phyloP scores from a whole-genome alignment of 2,329 filamentous ascomycete genomes.

The Pseudogymnoascus sp. region DNA sequence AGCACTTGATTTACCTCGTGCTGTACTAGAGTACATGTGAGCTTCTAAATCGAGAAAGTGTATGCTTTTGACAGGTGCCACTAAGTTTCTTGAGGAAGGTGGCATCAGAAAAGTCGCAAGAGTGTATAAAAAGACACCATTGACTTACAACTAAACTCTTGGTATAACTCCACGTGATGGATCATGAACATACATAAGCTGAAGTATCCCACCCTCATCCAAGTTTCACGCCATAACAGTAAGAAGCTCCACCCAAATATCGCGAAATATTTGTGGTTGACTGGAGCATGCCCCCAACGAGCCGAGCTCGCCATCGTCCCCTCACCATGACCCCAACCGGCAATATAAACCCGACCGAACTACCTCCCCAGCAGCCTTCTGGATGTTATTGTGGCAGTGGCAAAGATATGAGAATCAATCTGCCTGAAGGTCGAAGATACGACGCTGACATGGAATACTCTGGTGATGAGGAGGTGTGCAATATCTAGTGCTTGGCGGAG shows the following conservation, averaged over 20 bases:
- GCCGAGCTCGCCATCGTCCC: not conserved
- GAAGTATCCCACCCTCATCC: not conserved
- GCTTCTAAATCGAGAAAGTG: not conserved
- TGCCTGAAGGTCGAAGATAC: not conserved
- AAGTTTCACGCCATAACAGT: not conserved
- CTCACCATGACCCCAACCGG: not conserved
- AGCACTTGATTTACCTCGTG: not conserved
- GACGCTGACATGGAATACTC: slow-evolving; percentile 4
- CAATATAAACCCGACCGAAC: not conserved
- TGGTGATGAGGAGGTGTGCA: not conserved
- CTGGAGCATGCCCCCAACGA: not conserved
- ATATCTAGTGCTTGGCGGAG: not conserved
- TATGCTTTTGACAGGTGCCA: not conserved
- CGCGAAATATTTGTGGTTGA: not conserved
- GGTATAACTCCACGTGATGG: not conserved
- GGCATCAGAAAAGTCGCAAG: not conserved
- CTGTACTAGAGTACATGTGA: not conserved
- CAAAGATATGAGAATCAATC: not conserved
- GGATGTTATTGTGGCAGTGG: not conserved
- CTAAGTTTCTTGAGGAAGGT: not conserved
- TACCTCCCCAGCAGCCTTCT: not conserved
- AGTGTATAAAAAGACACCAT: not conserved
- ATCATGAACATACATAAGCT: not conserved
- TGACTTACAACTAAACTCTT: not conserved
- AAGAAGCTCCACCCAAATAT: not conserved